Conservation (phyloP, 805 yeast species). For the Debaryomyces hansenii region DNA sequence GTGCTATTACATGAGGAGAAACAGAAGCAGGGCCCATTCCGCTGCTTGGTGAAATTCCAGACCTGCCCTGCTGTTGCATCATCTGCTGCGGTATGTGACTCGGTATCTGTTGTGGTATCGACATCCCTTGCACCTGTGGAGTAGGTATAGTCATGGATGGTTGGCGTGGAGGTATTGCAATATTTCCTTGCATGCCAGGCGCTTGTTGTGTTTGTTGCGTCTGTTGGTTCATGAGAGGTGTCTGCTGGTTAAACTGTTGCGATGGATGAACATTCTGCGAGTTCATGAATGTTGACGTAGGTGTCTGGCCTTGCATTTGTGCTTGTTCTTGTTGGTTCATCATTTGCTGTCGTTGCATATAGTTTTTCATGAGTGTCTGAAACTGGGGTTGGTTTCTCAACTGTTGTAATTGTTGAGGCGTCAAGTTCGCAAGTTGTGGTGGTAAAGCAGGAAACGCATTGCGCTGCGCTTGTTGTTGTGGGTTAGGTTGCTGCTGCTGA, state of each 20-base stretch:
- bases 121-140: background rate
- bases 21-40: background rate
- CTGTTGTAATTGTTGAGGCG: slow-evolving; percentile 45
- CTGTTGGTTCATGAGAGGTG: slow-evolving; percentile 1
- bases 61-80: slow-evolving; percentile 5
- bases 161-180: background rate
- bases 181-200: background rate
- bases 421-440: slow-evolving; percentile 30
- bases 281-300: background rate
- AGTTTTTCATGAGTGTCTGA: slow-evolving; percentile 39
- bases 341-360: slow-evolving; percentile 41
- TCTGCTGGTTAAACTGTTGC: background rate
- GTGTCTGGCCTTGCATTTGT: slow-evolving; percentile 1
- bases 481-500: slow-evolving; percentile 2
- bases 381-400: slow-evolving; percentile 43
- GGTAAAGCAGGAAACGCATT: slow-evolving; percentile 18
- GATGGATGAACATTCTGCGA: background rate
- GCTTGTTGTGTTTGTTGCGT: slow-evolving; percentile 1
- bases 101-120: slow-evolving; percentile 12
- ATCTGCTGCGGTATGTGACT: slow-evolving; percentile 7
- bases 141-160: background rate
- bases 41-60: slow-evolving; percentile 5
- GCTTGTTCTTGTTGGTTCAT: slow-evolving; percentile 38
- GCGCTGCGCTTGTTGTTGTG: slow-evolving; percentile 7
- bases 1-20: slow-evolving; percentile 1